Evolutionary conservation across 495 filamentous ascomycete species (phyloP).

Genomic region (Tuber melanosporum): DNA sequence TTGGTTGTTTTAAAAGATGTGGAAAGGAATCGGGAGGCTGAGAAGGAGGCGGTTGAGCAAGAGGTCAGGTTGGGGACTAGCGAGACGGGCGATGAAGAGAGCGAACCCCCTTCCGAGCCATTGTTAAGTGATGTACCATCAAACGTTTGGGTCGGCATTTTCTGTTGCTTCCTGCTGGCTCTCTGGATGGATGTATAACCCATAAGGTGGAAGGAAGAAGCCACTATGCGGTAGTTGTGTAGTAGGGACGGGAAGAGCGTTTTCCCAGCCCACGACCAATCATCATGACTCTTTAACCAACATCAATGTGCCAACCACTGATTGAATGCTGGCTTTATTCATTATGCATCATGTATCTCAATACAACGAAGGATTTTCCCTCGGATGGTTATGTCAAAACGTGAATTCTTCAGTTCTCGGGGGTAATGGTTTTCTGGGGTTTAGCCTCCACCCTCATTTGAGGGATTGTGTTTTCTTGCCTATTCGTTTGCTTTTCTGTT

Average conservation of each 20-base stretch:
- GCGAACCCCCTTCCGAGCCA: background rate
- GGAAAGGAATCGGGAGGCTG: background rate
- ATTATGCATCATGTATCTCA: background rate
- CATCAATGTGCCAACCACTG: background rate
- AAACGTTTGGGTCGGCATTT: background rate
- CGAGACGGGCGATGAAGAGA: background rate
- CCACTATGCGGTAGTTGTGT: no score
- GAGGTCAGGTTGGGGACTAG: background rate
- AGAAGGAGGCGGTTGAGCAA: no score
- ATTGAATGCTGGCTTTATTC: background rate
- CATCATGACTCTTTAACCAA: background rate
- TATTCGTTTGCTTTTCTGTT: background rate
- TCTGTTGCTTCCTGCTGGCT: background rate
- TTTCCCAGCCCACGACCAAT: background rate
- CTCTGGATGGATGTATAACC: background rate
- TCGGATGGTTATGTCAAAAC: background rate
- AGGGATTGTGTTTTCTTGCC: background rate
- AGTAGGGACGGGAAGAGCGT: background rate
- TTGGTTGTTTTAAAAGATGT: constrained; percentile 45
- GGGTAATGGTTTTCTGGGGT: background rate
- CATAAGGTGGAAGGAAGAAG: background rate
- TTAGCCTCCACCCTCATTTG: background rate
- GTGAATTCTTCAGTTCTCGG: background rate
- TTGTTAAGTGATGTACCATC: background rate
- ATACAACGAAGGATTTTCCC: background rate